Percentiles rank a stretch among this genome's conserved stretches.
Evolutionary conservation across 179 eudicot genomes (phyloP).

Genomic region (Sideroxylon spinosum): DNA sequence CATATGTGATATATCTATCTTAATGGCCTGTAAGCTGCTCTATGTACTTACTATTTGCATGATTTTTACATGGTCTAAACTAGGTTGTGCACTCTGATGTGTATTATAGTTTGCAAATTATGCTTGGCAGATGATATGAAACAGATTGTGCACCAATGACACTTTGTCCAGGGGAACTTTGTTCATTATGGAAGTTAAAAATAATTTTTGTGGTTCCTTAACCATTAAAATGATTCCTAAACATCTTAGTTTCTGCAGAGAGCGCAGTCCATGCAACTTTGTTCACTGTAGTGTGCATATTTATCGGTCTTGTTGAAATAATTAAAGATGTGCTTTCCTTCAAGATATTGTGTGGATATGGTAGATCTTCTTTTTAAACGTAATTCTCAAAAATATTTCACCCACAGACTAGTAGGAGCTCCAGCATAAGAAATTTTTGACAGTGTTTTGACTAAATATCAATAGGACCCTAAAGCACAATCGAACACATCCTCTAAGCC

Average conservation of each 20-base stretch:
- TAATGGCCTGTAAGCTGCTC: neutral
- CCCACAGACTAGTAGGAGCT: neutral
- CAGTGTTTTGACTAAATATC: neutral
- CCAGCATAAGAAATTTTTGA: neutral
- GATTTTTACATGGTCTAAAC: neutral
- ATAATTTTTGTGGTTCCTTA: neutral
- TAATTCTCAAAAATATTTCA: neutral
- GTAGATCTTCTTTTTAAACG: neutral
- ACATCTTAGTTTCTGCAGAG: neutral
- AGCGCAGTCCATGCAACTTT: constrained; percentile 4
- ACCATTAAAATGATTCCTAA: neutral
- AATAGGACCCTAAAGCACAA: neutral
- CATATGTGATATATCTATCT: neutral
- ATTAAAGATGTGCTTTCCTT: too few species aligned
- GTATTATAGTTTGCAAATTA: neutral
- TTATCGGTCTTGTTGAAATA: too few species aligned
- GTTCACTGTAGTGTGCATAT: neutral
- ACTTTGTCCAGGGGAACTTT: neutral
- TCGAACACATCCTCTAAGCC: neutral
- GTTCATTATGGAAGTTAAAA: neutral
- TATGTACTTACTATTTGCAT: neutral
- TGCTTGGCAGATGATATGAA: constrained; percentile 2
- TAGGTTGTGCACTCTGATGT: neutral
- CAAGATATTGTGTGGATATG: too few species aligned
- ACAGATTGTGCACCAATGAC: neutral